phyloP scores from a whole-genome alignment of 768 basidiomycete genomes.

The Dentipellis sp. region DNA sequence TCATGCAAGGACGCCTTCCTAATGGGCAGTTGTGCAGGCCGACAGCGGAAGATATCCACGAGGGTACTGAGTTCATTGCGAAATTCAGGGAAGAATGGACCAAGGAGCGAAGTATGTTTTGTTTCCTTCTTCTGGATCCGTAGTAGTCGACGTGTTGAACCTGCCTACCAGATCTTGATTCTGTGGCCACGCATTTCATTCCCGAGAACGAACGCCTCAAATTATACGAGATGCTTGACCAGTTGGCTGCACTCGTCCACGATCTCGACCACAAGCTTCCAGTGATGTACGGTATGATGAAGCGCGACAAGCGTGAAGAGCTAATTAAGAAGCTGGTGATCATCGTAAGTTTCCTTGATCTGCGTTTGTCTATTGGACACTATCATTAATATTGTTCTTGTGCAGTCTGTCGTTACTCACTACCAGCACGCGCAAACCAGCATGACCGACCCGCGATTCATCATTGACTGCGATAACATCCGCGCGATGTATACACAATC shows the following conservation, averaged over 20 bases:
- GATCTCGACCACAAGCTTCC: neutral
- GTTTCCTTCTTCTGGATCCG: neutral
- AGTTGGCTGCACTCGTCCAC: neutral
- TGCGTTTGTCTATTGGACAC: neutral
- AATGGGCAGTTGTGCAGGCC: neutral
- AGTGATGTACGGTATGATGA: neutral
- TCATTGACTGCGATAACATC: conserved; percentile 12
- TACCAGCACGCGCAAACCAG: conserved; percentile 3
- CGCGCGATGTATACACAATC: conserved; percentile 13
- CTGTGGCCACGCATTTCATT: neutral
- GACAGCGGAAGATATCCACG: neutral
- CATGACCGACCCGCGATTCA: conserved; percentile 6
- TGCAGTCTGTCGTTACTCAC: conserved; percentile 8
- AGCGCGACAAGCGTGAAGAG: neutral
- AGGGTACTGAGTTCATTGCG: neutral
- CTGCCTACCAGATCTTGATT: neutral
- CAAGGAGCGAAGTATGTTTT: neutral
- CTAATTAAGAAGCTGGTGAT: neutral
- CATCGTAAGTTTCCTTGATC: conserved; percentile 10
- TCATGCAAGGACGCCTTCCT: neutral
- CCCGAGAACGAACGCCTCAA: neutral
- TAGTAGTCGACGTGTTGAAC: no score
- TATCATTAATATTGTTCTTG: neutral
- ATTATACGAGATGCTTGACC: neutral
- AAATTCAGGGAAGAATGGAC: neutral